These are phyloP conservation scores for Trichosanthes cucumerina DNA, from an alignment of 306 rosid genomes.

Conservation along the genomic window DNA sequence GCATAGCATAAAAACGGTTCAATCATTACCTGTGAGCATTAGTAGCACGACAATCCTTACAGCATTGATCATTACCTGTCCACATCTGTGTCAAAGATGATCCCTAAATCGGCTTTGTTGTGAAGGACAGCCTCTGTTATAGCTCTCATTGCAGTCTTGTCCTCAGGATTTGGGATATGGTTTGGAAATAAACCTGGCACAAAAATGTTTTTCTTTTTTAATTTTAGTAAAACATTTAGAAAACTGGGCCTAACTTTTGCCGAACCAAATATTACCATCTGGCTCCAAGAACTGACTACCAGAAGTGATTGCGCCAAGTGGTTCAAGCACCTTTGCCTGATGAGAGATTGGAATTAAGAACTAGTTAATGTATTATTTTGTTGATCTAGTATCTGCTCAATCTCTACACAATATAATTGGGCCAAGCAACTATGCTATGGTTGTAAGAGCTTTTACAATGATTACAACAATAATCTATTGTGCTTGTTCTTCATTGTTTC, in stretches of 20 bases:
- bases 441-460: not conserved
- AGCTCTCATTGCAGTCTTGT: constrained; percentile 93
- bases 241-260: constrained; percentile 11
- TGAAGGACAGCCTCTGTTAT: constrained; percentile 83
- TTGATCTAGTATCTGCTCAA: not conserved
- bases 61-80: constrained; percentile 44
- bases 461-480: not conserved
- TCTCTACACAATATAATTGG: not conserved
- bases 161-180: constrained; percentile 96
- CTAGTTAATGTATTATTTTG: not conserved
- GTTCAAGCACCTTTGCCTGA: constrained; percentile 92
- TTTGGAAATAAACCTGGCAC: constrained; percentile 84
- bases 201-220: constrained; percentile 13
- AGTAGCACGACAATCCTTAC: not conserved
- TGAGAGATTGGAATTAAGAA: constrained; percentile 10
- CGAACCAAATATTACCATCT: constrained; percentile 51
- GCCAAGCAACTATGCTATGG: not conserved
- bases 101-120: constrained; percentile 92
- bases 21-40: not conserved
- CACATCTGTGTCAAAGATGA: constrained; percentile 94
- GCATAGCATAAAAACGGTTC: not conserved
- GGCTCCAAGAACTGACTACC: constrained; percentile 99
- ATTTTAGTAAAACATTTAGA: not conserved
- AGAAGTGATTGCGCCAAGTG: constrained; percentile 76
- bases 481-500: not conserved